Base-by-base conservation (phyloP, 257 asterid genomes). In the Solanum medicagineum region DNA sequence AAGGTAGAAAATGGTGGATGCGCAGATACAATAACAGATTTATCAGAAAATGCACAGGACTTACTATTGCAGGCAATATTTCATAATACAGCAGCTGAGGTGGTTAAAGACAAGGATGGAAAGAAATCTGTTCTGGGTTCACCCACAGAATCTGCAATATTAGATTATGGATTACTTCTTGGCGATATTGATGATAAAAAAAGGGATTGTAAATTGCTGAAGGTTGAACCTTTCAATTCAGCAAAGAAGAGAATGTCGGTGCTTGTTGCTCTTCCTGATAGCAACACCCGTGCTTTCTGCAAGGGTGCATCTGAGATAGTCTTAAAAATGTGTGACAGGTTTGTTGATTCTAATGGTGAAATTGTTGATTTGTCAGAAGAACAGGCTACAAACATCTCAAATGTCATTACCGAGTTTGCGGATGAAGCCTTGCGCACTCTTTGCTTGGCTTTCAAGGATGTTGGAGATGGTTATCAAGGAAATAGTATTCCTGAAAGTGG, bases 291-390 rank as follows among this genome's bases (percentile, higher is more conserved):
- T 85, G 98, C 98, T 26, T 95, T 90, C 59, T 93, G 98, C 89
- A 95, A 97, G 93, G 99, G 99, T 36, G 99, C 99, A 55, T 97
- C 99, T 62, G 99, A 97, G 95, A 95, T 95, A 86, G 65, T 97
- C 85, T 22, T 97, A 59, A 91, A 92, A 90, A 87, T 86, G 93
- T 95, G 99, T 55, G 91, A 92, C 83, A 90, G 68, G 81, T 85
- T 84, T 84, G 80, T 97, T 69, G 90, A 91, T 91, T 87, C 89
- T 4, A 86, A 88, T 73, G 98, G 99, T 36, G 94, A 94, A 89
- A 29, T 80, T 54, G 91, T 90, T 84, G 86, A 89, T 84, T 85
- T 97, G 89, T 89, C 95, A 10, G 95, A 93, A 87, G 99, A 94
- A 81, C 88, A 87, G 69, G 90, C 55, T 63, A 88, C 87, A 59